Evolutionary conservation across 495 filamentous ascomycete genomes (phyloP).

Genomic region (Lophiotrema nucula): DNA sequence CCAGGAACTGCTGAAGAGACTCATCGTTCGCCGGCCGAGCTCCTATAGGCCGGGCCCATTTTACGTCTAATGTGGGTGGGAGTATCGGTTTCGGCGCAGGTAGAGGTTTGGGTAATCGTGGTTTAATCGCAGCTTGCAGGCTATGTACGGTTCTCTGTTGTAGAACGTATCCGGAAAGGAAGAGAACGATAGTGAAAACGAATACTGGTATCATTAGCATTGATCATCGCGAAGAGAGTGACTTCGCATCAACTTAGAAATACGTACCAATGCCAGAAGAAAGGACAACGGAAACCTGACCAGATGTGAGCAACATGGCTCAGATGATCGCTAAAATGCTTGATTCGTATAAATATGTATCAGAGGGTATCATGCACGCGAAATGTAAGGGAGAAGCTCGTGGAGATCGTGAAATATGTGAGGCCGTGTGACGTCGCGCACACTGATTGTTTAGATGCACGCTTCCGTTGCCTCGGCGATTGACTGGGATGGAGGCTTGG

Average conservation of each 20-base stretch:
- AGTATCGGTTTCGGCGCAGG: constrained; percentile 22
- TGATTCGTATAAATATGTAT: too few species aligned
- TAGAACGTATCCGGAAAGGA: constrained; percentile 68
- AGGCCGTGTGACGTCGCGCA: too few species aligned
- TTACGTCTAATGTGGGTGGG: constrained; percentile 28
- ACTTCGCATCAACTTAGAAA: not conserved
- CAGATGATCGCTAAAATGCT: too few species aligned
- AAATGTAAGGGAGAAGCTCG: too few species aligned
- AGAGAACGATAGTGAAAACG: constrained; percentile 63
- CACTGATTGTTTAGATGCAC: too few species aligned
- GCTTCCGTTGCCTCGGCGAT: too few species aligned
- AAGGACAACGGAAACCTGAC: constrained; percentile 44
- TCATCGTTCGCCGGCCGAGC: constrained; percentile 24
- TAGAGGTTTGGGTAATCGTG: constrained; percentile 41
- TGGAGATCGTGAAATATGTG: too few species aligned
- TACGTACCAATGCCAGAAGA: constrained; percentile 40
- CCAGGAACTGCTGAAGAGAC: constrained; percentile 36
- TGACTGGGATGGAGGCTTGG: too few species aligned
- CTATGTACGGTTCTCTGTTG: constrained; percentile 67
- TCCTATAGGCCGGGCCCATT: constrained; percentile 33
- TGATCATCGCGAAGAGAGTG: not conserved
- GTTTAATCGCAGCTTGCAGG: constrained; percentile 59
- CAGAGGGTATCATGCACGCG: too few species aligned
- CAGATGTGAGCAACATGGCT: constrained; percentile 44
- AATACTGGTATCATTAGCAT: constrained; percentile 37